Evolutionary conservation across 2,329 filamentous ascomycete species (phyloP).

Genomic region (Penicillium freii): DNA sequence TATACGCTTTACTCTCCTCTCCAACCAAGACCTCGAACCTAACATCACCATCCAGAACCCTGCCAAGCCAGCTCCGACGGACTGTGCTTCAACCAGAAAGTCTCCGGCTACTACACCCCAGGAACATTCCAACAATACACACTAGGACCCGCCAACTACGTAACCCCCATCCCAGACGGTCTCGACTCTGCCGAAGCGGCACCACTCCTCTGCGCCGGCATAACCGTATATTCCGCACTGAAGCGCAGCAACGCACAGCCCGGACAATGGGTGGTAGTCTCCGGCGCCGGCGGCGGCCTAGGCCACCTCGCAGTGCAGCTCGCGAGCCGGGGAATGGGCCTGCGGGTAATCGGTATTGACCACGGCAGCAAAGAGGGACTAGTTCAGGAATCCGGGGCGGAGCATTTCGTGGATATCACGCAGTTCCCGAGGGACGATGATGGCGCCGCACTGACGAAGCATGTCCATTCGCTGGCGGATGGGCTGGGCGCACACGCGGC

Average conservation of each 20-base stretch:
- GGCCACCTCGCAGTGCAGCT: constrained; percentile 65
- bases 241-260: constrained; percentile 59
- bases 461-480: constrained; percentile 55
- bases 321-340: constrained; percentile 58
- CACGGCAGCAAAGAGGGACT: constrained; percentile 60
- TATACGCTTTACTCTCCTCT: neutral
- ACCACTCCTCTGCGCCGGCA: constrained; percentile 66
- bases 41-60: constrained; percentile 32
- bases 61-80: constrained; percentile 57
- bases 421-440: constrained; percentile 48
- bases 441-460: constrained; percentile 49
- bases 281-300: constrained; percentile 62
- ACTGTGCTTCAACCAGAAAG: constrained; percentile 54
- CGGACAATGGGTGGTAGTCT: constrained; percentile 61
- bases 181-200: constrained; percentile 61
- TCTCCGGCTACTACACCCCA: constrained; percentile 66
- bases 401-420: constrained; percentile 64
- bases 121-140: constrained; percentile 73
- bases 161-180: constrained; percentile 65
- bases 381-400: constrained; percentile 60
- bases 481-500: constrained; percentile 55
- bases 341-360: constrained; percentile 66
- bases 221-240: constrained; percentile 66
- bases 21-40: neutral
- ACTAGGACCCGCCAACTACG: constrained; percentile 63